Percentiles rank a stretch among this genome's conserved stretches.
Evolutionary conservation across 768 basidiomycete species (phyloP).

Genomic region (Hemileccinum impolitum): DNA sequence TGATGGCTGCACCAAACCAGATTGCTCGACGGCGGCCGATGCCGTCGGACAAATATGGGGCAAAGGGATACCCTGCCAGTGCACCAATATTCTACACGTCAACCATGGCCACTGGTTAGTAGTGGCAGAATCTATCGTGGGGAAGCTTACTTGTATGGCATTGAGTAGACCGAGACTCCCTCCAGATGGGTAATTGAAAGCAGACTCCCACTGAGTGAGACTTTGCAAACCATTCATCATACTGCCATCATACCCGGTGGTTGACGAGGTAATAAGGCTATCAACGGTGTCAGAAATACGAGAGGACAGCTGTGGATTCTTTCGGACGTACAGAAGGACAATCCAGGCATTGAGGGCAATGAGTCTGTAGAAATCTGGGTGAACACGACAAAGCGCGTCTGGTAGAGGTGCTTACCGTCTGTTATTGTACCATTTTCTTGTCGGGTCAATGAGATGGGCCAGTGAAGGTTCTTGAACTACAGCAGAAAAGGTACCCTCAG

Average conservation of each 20-base stretch:
- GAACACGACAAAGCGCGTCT: background rate
- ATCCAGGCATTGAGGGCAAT: conserved; percentile 70
- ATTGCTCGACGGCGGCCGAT: conserved; percentile 65
- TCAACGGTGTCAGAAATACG: background rate
- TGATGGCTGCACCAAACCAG: conserved; percentile 64
- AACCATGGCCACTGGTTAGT: background rate
- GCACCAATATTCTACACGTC: conserved; percentile 59
- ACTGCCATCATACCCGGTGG: conserved; percentile 72
- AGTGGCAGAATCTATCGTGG: background rate
- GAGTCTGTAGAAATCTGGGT: conserved; percentile 36
- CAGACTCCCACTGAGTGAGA: conserved; percentile 58
- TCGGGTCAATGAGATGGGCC: conserved; percentile 58
- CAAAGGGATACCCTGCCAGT: conserved; percentile 67
- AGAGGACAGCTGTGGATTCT: background rate
- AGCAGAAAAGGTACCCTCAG: conserved; percentile 40
- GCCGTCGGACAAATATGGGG: conserved; percentile 68
- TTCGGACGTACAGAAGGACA: conserved; percentile 52
- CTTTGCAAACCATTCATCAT: conserved; percentile 82
- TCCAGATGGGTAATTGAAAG: conserved; percentile 55
- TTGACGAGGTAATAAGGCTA: conserved; percentile 71
- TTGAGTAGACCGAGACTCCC: conserved; percentile 64
- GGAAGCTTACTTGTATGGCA: conserved; percentile 57
- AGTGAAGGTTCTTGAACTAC: conserved; percentile 36
- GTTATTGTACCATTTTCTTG: conserved; percentile 75
- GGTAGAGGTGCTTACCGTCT: conserved; percentile 42